Evolutionary conservation across 441 rosid species (phyloP).

Genomic region (Gossypium davidsonii): DNA sequence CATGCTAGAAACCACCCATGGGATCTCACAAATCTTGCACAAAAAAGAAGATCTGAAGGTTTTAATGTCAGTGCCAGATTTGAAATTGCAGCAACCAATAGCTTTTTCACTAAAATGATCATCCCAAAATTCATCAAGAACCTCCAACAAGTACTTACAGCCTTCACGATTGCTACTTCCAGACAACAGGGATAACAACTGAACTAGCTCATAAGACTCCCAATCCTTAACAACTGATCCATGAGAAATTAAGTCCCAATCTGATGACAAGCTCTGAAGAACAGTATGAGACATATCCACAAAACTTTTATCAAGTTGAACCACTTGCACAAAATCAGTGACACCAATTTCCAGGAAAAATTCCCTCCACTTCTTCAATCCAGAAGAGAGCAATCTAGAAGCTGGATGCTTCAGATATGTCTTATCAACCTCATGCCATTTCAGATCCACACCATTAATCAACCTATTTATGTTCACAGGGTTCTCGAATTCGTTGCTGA

Average conservation of each 20-base stretch:
- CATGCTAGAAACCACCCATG: conserved; percentile 76
- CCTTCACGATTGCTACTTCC: conserved; percentile 40
- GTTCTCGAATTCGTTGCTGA: conserved; percentile 68
- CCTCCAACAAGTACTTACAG: conserved; percentile 63
- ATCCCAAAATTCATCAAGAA: conserved; percentile 78
- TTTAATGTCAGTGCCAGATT: conserved; percentile 27
- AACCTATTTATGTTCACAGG: conserved; percentile 50
- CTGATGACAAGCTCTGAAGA: conserved; percentile 25
- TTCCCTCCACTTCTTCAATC: conserved; percentile 66
- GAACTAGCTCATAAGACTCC: conserved; percentile 73
- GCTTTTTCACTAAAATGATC: conserved; percentile 35
- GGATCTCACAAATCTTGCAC: conserved; percentile 48
- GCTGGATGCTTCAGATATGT: conserved; percentile 75
- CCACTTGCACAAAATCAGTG: conserved; percentile 76
- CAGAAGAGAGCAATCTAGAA: conserved; percentile 39
- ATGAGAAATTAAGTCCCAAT: conserved; percentile 30
- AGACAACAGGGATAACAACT: conserved; percentile 46
- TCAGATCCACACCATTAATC: conserved; percentile 41
- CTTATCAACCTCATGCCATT: conserved; percentile 75
- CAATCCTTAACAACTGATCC: conserved; percentile 62
- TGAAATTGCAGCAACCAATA: conserved; percentile 34
- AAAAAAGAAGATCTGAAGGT: conserved; percentile 67
- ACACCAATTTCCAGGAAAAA: conserved; percentile 82
- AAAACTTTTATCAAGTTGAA: conserved; percentile 55
- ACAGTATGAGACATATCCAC: conserved; percentile 36